These are phyloP conservation scores for Ophiocordyceps polyrhachis-furcata DNA, from an alignment of 2,329 filamentous ascomycete genomes.

Conservation along the genomic window DNA sequence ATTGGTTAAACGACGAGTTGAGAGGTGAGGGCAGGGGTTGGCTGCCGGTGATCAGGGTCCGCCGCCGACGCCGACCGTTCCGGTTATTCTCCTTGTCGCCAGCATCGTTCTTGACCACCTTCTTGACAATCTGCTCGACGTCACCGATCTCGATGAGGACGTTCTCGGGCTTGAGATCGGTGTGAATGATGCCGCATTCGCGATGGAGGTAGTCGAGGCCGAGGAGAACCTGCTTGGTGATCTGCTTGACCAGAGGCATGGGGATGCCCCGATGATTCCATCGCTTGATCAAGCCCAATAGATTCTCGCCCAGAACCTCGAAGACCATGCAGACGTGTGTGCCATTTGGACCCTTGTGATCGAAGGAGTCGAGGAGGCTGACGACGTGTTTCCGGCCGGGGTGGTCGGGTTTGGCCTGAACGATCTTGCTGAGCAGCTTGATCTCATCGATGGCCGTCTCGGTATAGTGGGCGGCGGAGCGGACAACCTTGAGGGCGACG, in stretches of 20 bases:
- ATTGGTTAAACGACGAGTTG: slow-evolving; percentile 73
- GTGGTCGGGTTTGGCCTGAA: slow-evolving; percentile 85
- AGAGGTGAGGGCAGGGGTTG: slow-evolving; percentile 90
- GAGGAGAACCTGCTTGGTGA: slow-evolving; percentile 91
- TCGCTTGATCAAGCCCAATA: slow-evolving; percentile 87
- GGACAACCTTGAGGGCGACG: slow-evolving; percentile 93
- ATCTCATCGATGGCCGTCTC: slow-evolving; percentile 98
- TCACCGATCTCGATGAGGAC: slow-evolving; percentile 98
- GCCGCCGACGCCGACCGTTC: slow-evolving; percentile 73
- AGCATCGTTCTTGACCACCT: slow-evolving; percentile 69
- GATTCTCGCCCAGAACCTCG: slow-evolving; percentile 88
- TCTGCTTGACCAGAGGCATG: slow-evolving; percentile 92
- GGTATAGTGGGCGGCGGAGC: slow-evolving; percentile 94
- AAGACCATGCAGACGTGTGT: slow-evolving; percentile 99
- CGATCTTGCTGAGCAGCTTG: slow-evolving; percentile 92
- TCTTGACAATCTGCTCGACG: slow-evolving; percentile 95
- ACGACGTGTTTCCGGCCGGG: slow-evolving; percentile 91
- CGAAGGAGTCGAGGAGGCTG: slow-evolving; percentile 88
- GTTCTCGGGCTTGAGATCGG: slow-evolving; percentile 93
- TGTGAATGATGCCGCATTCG: slow-evolving; percentile 98
- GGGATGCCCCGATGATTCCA: slow-evolving; percentile 98
- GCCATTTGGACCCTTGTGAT: slow-evolving; percentile 92
- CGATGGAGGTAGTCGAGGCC: slow-evolving; percentile 92
- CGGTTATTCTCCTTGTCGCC: slow-evolving; percentile 71
- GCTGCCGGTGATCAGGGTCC: slow-evolving; percentile 91